Evolutionary conservation across 768 basidiomycete species (phyloP), one percentile per base, ranked within the genome.

Genomic region (Nidula microcarpa): DNA sequence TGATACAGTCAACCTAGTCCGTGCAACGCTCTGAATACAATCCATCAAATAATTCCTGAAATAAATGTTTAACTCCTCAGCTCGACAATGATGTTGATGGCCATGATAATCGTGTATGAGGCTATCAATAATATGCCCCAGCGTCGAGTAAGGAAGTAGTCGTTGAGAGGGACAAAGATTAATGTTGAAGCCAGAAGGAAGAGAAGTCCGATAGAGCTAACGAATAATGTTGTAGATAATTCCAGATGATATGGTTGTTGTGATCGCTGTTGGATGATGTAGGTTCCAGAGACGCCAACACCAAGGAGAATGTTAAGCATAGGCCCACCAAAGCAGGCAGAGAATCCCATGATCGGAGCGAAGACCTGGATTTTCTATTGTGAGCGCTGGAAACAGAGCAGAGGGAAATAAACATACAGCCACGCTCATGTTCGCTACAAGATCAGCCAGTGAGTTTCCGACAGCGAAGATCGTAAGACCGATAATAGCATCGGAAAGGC

Each of bases 401-500:
- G 2, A 5, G 32, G 11, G 17, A 34, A 32, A 57, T 17, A 32
- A 10, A 75, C 83, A 51, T 71, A 84, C 89, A 17, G 96, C 96
- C 8, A 98, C 92, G 50, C 90, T 94, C 75, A 92, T 91, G 70
- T 98, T 98, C 17, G 97, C 96, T 5, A 99, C 95, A 17, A 98
- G 81, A 70, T 99, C 97, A 0, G 95, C 96, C 4, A 97, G 79
- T 11, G 93, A 96, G 68, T 98, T 98, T 23, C 97, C 96, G 32
- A 98, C 80, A 1, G 96, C 97, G 58, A 99, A 99, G 54, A 99
- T 89, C 1, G 96, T 98, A 41, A 99, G 72, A 10, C 96, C 96
- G 53, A 99, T 91, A 65, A 99, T 96, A 43, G 97, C 94, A 63
- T 98, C 95, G 13, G 94, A 97, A 23, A 99, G 77, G 2, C 95